These are phyloP conservation scores for Phalaenopsis hybrid DNA, from an alignment of 116 monocot genomes.

Conservation along the genomic window DNA sequence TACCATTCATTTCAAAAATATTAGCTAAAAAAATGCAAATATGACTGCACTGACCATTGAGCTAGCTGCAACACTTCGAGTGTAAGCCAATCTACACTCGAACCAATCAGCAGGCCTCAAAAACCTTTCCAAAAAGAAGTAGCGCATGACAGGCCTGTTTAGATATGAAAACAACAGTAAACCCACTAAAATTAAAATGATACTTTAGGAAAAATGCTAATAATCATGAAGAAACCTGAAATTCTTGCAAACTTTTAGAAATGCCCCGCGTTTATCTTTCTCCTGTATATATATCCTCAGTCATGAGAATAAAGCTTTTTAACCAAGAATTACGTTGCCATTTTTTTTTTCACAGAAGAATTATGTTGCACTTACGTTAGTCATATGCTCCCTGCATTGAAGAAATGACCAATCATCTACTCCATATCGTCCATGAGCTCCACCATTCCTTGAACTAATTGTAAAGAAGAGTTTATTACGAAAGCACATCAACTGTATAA, in stretches of 20 bases:
- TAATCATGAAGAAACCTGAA: conserved; percentile 51
- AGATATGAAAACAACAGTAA: conserved; percentile 3
- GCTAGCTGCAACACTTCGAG: conserved; percentile 90
- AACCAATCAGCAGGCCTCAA: conserved; percentile 92
- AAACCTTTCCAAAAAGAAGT: conserved; percentile 91
- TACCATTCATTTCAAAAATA: not conserved
- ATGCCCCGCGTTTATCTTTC: conserved; percentile 86
- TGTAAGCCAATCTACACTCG: conserved; percentile 70
- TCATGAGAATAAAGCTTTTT: not conserved
- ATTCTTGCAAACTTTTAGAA: conserved; percentile 69
- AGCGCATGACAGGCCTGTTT: conserved; percentile 90
- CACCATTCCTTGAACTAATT: conserved; percentile 74
- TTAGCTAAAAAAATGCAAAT: not conserved
- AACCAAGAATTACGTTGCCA: not conserved
- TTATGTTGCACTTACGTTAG: conserved; percentile 40
- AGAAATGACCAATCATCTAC: conserved; percentile 79
- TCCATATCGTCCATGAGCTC: conserved; percentile 83
- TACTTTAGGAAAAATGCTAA: not conserved
- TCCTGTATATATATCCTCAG: conserved; percentile 36
- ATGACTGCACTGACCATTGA: conserved; percentile 63
- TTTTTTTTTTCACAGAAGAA: not conserved
- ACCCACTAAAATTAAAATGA: not conserved
- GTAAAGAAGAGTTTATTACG: not conserved
- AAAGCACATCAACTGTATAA: conserved; percentile 3
- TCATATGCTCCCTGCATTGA: conserved; percentile 86